These are phyloP conservation scores for Eutypella sp. DNA, from an alignment of 2,329 filamentous ascomycete genomes.

Conservation along the genomic window DNA sequence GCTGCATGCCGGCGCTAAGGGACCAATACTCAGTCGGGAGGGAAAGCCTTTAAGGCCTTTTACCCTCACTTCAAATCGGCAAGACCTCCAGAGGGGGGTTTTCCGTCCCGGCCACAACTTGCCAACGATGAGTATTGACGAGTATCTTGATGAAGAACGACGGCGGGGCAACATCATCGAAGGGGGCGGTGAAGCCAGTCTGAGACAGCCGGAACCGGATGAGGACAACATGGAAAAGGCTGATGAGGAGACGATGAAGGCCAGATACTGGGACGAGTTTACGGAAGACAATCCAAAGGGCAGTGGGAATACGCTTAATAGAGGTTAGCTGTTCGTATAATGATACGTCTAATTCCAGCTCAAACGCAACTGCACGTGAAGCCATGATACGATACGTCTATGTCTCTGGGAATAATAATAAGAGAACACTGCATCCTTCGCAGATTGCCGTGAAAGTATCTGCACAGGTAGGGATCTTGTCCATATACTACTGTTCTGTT, in stretches of 20 bases:
- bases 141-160: constrained; percentile 91
- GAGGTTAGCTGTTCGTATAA: constrained; percentile 40
- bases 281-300: constrained; percentile 83
- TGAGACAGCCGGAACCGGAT: constrained; percentile 65
- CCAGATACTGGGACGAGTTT: constrained; percentile 92
- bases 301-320: constrained; percentile 77
- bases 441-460: too few relatives aligned
- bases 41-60: constrained; percentile 90
- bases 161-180: constrained; percentile 83
- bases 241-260: constrained; percentile 89
- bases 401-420: too few relatives aligned
- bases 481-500: too few relatives aligned
- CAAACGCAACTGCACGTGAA: not conserved
- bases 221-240: constrained; percentile 88
- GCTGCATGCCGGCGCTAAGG: constrained; percentile 46
- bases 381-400: too few relatives aligned
- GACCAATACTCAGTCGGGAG: constrained; percentile 69
- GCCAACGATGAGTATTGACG: constrained; percentile 96
- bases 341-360: not conserved
- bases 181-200: constrained; percentile 75
- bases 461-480: too few relatives aligned
- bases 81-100: constrained; percentile 72
- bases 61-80: constrained; percentile 72
- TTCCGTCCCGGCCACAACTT: constrained; percentile 89
- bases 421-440: too few relatives aligned